Conservation (phyloP, 164 flowering plant genomes). For the Magnolia sinica region DNA sequence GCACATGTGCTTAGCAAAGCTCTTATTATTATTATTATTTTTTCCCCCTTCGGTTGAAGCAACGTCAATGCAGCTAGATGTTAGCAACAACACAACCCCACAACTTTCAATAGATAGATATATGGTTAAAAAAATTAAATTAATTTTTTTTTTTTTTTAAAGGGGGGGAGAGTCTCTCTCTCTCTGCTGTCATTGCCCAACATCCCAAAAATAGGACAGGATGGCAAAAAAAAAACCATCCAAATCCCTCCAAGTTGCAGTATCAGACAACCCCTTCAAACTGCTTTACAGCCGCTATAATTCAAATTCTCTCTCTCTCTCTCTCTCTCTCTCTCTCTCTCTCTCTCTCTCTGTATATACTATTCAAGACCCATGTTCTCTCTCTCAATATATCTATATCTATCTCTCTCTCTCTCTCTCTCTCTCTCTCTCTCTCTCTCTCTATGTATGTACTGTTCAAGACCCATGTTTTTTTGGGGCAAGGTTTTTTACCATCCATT, state of each 20-base stretch:
- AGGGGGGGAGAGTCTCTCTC: background rate
- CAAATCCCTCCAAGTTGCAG: slow-evolving; percentile 29
- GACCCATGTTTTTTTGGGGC: background rate
- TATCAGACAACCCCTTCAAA: slow-evolving; percentile 39
- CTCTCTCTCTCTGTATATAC: background rate
- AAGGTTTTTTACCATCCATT: background rate
- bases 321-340: background rate
- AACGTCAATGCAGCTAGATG: slow-evolving; percentile 12
- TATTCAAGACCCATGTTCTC: too few relatives aligned
- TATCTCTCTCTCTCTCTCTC: background rate
- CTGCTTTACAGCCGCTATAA: slow-evolving; percentile 52
- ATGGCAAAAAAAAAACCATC: slow-evolving; percentile 1
- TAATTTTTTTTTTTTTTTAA: too few relatives aligned
- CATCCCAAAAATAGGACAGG: slow-evolving; percentile 7
- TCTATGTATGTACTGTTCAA: too few relatives aligned
- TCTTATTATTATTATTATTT: background rate
- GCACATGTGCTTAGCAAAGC: background rate
- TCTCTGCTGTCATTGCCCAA: slow-evolving; percentile 8
- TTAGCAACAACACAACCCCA: slow-evolving; percentile 9
- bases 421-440: background rate
- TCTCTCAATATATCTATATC: too few relatives aligned
- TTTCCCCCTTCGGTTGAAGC: background rate
- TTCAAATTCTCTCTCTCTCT: slow-evolving; percentile 3
- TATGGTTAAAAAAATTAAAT: background rate
- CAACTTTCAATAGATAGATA: background rate